Evolutionary conservation across 805 yeast genomes (phyloP).

Genomic region (Candida ipomoeae): DNA sequence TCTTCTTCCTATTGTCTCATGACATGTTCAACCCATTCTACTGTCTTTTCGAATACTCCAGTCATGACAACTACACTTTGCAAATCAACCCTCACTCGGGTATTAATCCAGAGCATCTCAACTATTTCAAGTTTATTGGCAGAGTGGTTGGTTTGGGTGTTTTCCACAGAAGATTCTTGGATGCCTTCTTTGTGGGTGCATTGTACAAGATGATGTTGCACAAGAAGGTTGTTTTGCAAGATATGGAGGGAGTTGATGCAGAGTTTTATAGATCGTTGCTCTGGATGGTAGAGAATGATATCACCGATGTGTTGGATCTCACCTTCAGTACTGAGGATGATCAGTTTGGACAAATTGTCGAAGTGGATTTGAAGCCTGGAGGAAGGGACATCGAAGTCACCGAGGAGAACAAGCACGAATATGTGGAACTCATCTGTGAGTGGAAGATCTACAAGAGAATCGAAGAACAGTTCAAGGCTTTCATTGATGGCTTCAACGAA

Average conservation of each 20-base stretch:
- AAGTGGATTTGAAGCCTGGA: constrained; percentile 82
- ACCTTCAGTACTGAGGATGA: constrained; percentile 91
- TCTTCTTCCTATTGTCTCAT: constrained; percentile 91
- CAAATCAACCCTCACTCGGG: constrained; percentile 98
- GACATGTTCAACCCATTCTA: constrained; percentile 99
- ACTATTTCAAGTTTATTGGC: constrained; percentile 96
- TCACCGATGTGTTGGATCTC: constrained; percentile 73
- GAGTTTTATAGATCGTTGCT: constrained; percentile 91
- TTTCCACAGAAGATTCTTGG: constrained; percentile 95
- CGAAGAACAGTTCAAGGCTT: constrained; percentile 93
- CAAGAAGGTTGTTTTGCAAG: constrained; percentile 91
- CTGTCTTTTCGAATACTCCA: constrained; percentile 94
- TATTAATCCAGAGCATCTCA: constrained; percentile 95
- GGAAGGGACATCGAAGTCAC: constrained; percentile 90
- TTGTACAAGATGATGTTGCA: constrained; percentile 95
- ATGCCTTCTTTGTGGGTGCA: constrained; percentile 98
- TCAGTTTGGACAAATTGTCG: constrained; percentile 87
- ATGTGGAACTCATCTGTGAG: constrained; percentile 89
- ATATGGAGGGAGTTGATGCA: constrained; percentile 98
- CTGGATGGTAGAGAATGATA: constrained; percentile 95
- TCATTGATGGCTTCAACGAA: constrained; percentile 96
- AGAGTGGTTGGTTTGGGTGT: constrained; percentile 97
- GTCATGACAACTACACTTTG: constrained; percentile 95
- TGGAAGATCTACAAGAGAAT: constrained; percentile 94
- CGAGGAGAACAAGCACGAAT: constrained; percentile 84